A percentile compares a stretch with the other conserved stretches of the same genome.
These are phyloP conservation scores for Nicotiana paniculata DNA, from an alignment of 257 asterid genomes.

Conservation along the genomic window DNA sequence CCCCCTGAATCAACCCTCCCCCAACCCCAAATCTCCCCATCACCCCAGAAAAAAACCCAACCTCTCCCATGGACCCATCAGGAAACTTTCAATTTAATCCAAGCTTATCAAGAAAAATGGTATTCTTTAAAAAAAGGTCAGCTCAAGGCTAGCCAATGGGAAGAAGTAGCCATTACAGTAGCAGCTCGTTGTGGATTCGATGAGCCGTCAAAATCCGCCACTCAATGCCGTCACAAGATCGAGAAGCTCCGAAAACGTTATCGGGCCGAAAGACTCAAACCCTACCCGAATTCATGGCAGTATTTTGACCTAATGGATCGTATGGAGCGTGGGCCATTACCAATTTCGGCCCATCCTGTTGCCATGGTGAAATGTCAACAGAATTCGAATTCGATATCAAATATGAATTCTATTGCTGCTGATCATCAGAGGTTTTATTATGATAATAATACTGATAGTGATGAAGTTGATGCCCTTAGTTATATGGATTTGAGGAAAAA, in stretches of 20 bases:
- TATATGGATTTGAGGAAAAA: constrained; percentile 26
- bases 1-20: not conserved
- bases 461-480: constrained; percentile 27
- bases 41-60: constrained; percentile 46
- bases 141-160: constrained; percentile 88
- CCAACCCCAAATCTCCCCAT: constrained; percentile 6
- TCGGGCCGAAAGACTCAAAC: constrained; percentile 62
- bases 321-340: constrained; percentile 84
- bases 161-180: constrained; percentile 60
- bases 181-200: constrained; percentile 81
- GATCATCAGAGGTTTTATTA: not conserved
- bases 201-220: constrained; percentile 69
- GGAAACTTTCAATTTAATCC: constrained; percentile 80
- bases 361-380: constrained; percentile 32
- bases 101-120: constrained; percentile 87
- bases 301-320: constrained; percentile 75
- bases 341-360: constrained; percentile 50
- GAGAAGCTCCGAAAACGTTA: constrained; percentile 88
- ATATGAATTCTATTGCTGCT: constrained; percentile 10
- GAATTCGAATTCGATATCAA: not conserved
- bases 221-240: constrained; percentile 95
- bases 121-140: constrained; percentile 79
- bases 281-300: constrained; percentile 72
- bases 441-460: constrained; percentile 30
- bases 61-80: constrained; percentile 84